Conservation (phyloP, 371 early-diverging fungal species). For the Parasitella parasitica region DNA sequence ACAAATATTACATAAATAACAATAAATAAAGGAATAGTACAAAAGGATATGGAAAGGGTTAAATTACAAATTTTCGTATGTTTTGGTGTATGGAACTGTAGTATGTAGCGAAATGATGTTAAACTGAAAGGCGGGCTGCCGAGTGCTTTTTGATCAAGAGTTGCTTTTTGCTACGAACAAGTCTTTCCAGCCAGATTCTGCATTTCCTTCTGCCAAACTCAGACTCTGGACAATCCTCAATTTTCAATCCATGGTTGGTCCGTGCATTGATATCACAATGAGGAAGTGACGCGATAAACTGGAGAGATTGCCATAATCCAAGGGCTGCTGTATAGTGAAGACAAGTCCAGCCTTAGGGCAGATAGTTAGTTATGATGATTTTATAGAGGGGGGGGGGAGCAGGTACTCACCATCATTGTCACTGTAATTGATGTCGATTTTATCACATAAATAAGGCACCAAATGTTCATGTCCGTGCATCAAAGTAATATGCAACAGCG, state of each 20-base stretch:
- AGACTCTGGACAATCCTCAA: slow-evolving; percentile 43
- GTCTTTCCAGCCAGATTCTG: slow-evolving; percentile 25
- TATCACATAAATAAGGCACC: slow-evolving; percentile 20
- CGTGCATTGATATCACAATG: slow-evolving; percentile 30
- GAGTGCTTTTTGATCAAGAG: neutral
- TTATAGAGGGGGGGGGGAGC: too few species aligned
- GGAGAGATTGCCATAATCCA: slow-evolving; percentile 38
- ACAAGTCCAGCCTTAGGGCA: slow-evolving; percentile 42
- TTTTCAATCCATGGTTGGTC: slow-evolving; percentile 30
- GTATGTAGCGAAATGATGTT: neutral
- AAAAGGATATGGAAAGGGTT: slow-evolving; percentile 7
- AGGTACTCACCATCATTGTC: slow-evolving; percentile 38
- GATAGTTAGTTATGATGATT: neutral
- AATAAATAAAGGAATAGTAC: slow-evolving; percentile 5
- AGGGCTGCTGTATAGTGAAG: slow-evolving; percentile 50
- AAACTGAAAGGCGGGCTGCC: neutral
- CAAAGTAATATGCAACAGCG: slow-evolving; percentile 37
- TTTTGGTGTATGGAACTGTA: too few species aligned
- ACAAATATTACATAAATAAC: neutral
- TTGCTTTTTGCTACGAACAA: neutral
- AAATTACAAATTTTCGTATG: neutral
- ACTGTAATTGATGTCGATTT: slow-evolving; percentile 35
- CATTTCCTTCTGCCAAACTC: slow-evolving; percentile 31
- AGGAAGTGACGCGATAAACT: slow-evolving; percentile 25
- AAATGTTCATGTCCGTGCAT: slow-evolving; percentile 40